A percentile compares a stretch with the other conserved stretches of the same genome.
Conservation (phyloP, 495 filamentous ascomycete genomes). For the Penicillium coprophilum region DNA sequence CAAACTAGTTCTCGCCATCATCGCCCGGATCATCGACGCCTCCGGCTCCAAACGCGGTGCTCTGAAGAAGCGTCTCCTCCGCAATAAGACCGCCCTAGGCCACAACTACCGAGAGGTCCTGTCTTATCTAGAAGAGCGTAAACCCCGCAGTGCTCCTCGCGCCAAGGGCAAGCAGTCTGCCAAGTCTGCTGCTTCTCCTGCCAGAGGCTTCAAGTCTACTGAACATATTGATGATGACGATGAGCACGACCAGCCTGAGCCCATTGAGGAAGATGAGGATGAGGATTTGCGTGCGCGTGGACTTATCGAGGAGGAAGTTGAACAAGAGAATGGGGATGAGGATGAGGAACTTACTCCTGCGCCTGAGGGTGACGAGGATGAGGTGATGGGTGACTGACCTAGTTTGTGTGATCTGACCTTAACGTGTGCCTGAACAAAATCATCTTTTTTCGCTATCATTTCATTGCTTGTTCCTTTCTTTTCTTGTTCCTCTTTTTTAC, state of each 20-base stretch:
- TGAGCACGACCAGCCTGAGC: slow-evolving; percentile 48
- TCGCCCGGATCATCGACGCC: slow-evolving; percentile 69
- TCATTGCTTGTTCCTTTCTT: slow-evolving; percentile 7
- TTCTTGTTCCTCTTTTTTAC: slow-evolving; percentile 14
- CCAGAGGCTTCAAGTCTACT: slow-evolving; percentile 39
- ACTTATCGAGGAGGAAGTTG: slow-evolving; percentile 57
- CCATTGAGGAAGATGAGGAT: slow-evolving; percentile 53
- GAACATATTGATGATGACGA: slow-evolving; percentile 53
- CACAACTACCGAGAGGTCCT: slow-evolving; percentile 76
- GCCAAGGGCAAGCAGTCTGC: slow-evolving; percentile 52
- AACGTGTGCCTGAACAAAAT: slow-evolving; percentile 10
- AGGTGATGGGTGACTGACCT: slow-evolving; percentile 66
- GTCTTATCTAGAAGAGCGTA: slow-evolving; percentile 65
- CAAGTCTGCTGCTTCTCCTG: slow-evolving; percentile 29
- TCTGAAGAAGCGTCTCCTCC: slow-evolving; percentile 60
- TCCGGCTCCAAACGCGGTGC: slow-evolving; percentile 56
- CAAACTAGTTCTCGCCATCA: slow-evolving; percentile 75
- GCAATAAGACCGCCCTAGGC: slow-evolving; percentile 68
- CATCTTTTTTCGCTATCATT: background rate
- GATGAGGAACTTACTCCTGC: slow-evolving; percentile 39
- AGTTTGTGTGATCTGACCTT: background rate
- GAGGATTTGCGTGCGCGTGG: slow-evolving; percentile 63
- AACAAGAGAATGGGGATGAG: slow-evolving; percentile 50
- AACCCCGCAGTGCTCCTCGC: slow-evolving; percentile 37
- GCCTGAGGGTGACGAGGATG: slow-evolving; percentile 61